Base-by-base conservation (phyloP, 1,139 yeast genomes). In the Zygoascus meyerae region DNA sequence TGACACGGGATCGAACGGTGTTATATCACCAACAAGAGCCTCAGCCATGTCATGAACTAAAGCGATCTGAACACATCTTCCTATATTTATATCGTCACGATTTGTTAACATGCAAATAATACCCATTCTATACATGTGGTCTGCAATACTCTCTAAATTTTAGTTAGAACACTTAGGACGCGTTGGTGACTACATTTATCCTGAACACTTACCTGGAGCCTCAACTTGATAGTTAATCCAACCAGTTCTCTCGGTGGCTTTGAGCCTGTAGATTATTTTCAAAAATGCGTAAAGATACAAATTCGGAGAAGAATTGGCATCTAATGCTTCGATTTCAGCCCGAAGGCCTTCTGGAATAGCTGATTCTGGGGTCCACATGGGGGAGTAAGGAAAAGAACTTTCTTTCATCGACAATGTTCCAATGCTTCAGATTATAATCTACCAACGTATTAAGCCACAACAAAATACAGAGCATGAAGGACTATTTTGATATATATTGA, bases 111-210 rank as follows among this genome's bases (percentile, higher is more conserved):
- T 78, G 18, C 95, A 73, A 46, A 90, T 80, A 39, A 90, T 72
- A 4, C 90, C 81, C 97, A 94, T 92, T 52, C 99, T 76, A 64
- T 92, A 92, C 97, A 92, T 92, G 65, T 92, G 99, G 65, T 92
- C 98, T 14, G 90, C 76, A 48, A 92, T 90, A 44, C 90, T 81
- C 65, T 92, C 94, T 1, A 76, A 75, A 5, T 12, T 26, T 8
- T 5, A 8, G 34, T 28, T 41, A 34, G 34, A 18, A 14, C 6
- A 4, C 11, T 31, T 31, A n/a, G n/a, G 33, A 31, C 14, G 14
- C 33, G n/a, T 15, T 9, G 11, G 33, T 2, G 16, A 8, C 33
- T 12, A 29, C 17, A 42, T 34, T 34, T 34, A 34, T 31, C n/a
- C 31, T n/a, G 10, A 11, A 8, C 17, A 31, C 51, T 30, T 33